Conservation (phyloP, 805 yeast genomes). For the Teunomyces funiuensis region DNA sequence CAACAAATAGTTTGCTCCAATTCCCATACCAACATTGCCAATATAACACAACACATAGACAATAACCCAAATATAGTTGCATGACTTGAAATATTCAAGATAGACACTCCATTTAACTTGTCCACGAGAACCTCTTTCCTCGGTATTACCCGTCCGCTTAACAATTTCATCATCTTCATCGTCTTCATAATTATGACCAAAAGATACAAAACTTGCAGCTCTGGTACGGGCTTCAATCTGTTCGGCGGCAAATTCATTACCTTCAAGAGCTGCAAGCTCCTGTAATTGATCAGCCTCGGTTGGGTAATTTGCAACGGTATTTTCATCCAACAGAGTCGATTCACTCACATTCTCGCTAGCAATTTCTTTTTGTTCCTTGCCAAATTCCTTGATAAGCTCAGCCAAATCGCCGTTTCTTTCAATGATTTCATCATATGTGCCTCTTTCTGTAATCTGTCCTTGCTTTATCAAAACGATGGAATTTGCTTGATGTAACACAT, state of each 20-base stretch:
- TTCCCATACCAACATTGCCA: conserved; percentile 17
- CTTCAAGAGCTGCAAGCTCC: conserved; percentile 17
- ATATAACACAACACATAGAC: conserved; percentile 24
- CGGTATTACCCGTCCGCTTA: conserved; percentile 19
- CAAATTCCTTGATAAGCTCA: conserved; percentile 31
- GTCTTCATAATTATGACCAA: conserved; percentile 30
- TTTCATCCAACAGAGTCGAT: conserved; percentile 4
- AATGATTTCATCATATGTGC: conserved; percentile 52
- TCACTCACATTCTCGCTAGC: conserved; percentile 11
- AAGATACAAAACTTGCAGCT: conserved; percentile 33
- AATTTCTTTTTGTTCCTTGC: conserved; percentile 18
- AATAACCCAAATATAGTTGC: conserved; percentile 26
- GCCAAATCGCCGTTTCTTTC: conserved; percentile 34
- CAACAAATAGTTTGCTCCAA: conserved; percentile 29
- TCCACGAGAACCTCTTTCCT: conserved; percentile 22
- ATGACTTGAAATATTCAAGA: conserved; percentile 31
- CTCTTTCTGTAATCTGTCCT: conserved; percentile 55
- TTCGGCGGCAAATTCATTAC: conserved; percentile 16
- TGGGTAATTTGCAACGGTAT: conserved; percentile 2
- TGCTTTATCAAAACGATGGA: conserved; percentile 58
- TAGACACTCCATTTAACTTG: conserved; percentile 29
- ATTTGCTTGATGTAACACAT: conserved; percentile 57
- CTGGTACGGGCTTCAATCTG: conserved; percentile 19
- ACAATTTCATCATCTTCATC: conserved; percentile 21
- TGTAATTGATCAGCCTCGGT: conserved; percentile 13